These are phyloP conservation scores for Rhodotorula sp. DNA, from an alignment of 1,284 basidiomycete genomes.

Conservation along the genomic window DNA sequence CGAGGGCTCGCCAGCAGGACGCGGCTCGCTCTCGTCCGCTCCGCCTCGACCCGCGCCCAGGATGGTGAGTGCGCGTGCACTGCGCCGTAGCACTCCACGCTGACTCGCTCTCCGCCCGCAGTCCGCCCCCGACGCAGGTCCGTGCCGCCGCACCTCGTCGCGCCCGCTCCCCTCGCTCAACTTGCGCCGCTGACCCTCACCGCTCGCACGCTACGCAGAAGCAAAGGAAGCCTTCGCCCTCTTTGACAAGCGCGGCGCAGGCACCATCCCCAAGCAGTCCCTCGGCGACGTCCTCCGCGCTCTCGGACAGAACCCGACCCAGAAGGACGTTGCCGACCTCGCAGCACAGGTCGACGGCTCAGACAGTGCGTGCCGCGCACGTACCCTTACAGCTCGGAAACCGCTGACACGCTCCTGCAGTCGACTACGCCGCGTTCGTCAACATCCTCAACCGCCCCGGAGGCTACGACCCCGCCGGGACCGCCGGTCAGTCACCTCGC, in stretches of 20 bases:
- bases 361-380: no score
- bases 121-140: slow-evolving; percentile 32
- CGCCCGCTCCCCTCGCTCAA: slow-evolving; percentile 16
- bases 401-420: slow-evolving; percentile 55
- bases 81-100: not conserved
- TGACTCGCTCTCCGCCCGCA: not conserved
- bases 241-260: slow-evolving; percentile 95
- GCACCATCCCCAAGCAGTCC: slow-evolving; percentile 80
- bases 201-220: slow-evolving; percentile 15
- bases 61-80: slow-evolving; percentile 3
- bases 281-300: slow-evolving; percentile 94
- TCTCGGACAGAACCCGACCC: slow-evolving; percentile 96
- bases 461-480: slow-evolving; percentile 94
- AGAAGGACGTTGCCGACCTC: slow-evolving; percentile 88
- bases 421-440: slow-evolving; percentile 87
- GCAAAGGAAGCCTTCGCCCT: slow-evolving; percentile 55
- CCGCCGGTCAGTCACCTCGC: slow-evolving; percentile 63
- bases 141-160: slow-evolving; percentile 6
- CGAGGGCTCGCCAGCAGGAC: no score
- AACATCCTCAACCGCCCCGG: slow-evolving; percentile 91
- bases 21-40: no score
- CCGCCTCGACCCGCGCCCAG: no score
- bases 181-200: not conserved
- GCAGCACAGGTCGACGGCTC: slow-evolving; percentile 53
- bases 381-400: no score